Evolutionary conservation across 352 stramenopile genomes (phyloP), one percentile per base, ranked within the genome.

Genomic region (Salisapilia sapeloensis): DNA sequence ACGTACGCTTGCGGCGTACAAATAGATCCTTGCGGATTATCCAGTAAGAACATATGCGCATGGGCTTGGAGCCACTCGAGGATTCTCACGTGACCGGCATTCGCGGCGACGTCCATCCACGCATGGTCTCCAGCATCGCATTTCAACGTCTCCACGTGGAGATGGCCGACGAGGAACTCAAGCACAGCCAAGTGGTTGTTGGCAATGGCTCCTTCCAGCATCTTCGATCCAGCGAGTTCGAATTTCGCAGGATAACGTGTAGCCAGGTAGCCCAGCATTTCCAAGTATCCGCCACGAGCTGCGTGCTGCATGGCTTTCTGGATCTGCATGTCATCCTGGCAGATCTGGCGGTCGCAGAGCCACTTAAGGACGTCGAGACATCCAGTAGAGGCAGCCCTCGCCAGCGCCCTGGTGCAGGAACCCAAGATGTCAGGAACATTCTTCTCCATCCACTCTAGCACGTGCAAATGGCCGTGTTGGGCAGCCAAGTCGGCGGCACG

Each of bases 101-200:
- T n/a, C n/a, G n/a, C n/a, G n/a, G 65, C 65, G 33, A 81, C 65
- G 29, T 81, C 60, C 59, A 81, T 72, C 65, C 65, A 81, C 18
- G 65, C 78, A 23, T 53, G 40, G 25, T 57, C 53, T 27, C 40
- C 48, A 22, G 67, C 61, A 21, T 78, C 61, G 24, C 62, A 76
- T 44, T 81, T 81, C 33, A 81, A 57, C 33, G 65, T 49, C 35
- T 69, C 70, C 35, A 81, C 59, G 7, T 60, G 65, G 12, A 81
- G 50, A 33, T 57, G 36, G 2, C 48, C 35, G 44, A 77, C 67
- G 18, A 82, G 55, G 60, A 60, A 82, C 39, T 50, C 67, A 15
- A 82, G 40, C 33, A 82, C 47, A 7, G 47, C 38, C 2, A 62
- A 33, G 38, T 77, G 62, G 25, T 63, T 58, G 20, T 70, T 78